phyloP scores from a whole-genome alignment of 2,329 filamentous ascomycete species.

The Coniochaeta sp. region DNA sequence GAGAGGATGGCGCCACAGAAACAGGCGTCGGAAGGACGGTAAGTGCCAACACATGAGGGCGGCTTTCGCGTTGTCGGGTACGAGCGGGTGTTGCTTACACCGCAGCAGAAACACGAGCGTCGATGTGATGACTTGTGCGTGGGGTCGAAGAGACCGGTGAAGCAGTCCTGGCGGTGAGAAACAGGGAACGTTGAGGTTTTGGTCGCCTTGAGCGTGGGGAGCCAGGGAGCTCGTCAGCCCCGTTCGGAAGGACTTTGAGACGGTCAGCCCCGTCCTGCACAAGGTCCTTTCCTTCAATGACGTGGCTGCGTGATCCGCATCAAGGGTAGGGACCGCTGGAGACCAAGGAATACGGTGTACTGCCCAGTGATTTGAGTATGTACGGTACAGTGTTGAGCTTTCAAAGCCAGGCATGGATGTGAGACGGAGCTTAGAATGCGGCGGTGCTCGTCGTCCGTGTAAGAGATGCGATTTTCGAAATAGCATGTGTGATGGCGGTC shows the following conservation, averaged over 20 bases:
- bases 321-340: too few species aligned
- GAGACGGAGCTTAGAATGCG: too few species aligned
- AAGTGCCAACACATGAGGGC: too few species aligned
- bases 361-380: too few species aligned
- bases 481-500: not conserved
- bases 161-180: not conserved
- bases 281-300: not conserved
- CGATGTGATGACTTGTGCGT: not conserved
- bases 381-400: too few species aligned
- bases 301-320: too few species aligned
- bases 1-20: not conserved
- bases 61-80: not conserved
- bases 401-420: too few species aligned
- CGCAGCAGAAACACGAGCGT: not conserved
- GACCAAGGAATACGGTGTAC: too few species aligned
- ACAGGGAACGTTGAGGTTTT: not conserved
- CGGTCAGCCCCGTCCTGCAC: not conserved
- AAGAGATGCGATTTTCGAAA: not conserved
- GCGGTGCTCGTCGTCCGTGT: not conserved
- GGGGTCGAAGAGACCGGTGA: not conserved
- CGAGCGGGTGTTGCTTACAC: not conserved
- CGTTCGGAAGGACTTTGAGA: not conserved
- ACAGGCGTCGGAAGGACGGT: not conserved
- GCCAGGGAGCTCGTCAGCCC: not conserved
- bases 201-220: not conserved